Evolutionary conservation across 129 eudicot species (phyloP).

Genomic region (Arctium lappa): DNA sequence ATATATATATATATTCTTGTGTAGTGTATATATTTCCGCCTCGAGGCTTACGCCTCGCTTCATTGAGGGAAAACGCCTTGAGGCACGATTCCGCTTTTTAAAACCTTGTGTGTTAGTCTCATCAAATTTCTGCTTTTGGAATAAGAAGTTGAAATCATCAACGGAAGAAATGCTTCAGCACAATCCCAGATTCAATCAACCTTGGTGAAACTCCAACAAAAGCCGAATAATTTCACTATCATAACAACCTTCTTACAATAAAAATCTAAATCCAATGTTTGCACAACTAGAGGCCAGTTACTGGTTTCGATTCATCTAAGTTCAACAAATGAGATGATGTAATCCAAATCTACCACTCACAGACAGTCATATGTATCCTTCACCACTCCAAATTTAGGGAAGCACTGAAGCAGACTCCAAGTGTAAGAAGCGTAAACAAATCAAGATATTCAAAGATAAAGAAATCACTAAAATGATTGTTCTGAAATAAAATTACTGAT

Average conservation of each 20-base stretch:
- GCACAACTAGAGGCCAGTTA: background rate
- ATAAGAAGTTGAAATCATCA: background rate
- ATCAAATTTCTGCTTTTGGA: background rate
- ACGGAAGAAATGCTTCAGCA: background rate
- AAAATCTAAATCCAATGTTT: background rate
- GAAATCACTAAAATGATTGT: background rate
- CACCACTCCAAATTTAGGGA: background rate
- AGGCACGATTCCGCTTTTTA: too few relatives aligned
- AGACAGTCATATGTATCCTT: background rate
- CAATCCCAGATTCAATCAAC: background rate
- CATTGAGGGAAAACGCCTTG: too few relatives aligned
- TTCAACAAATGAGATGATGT: background rate
- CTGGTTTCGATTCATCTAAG: background rate
- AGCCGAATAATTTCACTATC: background rate
- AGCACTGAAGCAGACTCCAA: background rate
- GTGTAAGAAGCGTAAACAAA: too few relatives aligned
- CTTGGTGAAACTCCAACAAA: background rate
- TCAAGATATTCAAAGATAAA: background rate
- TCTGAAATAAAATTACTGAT: background rate
- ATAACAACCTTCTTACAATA: background rate
- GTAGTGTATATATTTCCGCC: too few relatives aligned
- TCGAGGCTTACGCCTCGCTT: too few relatives aligned
- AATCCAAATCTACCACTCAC: background rate
- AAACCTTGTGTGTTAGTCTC: background rate
- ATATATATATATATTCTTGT: too few relatives aligned